Evolutionary conservation across 2,329 filamentous ascomycete species (phyloP), one percentile per base, ranked within the genome.

Genomic region (Pseudonectria buxi): DNA sequence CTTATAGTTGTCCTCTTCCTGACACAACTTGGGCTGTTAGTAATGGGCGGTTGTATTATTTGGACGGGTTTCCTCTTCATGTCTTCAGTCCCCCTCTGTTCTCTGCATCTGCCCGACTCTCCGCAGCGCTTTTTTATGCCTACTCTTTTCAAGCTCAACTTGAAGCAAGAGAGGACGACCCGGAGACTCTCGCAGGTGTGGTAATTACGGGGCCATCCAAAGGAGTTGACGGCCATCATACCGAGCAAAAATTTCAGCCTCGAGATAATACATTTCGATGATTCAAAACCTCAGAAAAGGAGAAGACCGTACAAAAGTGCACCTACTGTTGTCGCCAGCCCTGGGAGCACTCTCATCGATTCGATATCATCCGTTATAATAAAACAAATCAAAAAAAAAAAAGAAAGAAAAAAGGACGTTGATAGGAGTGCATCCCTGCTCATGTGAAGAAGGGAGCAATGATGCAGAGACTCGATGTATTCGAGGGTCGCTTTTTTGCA

Each of bases 191-290:
- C 34, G 38, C 41, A 34, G 31, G 36, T 41, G 30, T 39, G 39
- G 40, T 46, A 42, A 42, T 53, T 39, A 43, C 45, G 39, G 33
- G 47, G 40, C 37, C 37, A 42, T 43, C 34, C 37, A 45, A 39
- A 43, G 50, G 50, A 49, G 49, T 56, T 56, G 44, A 53, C 42
- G 54, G 54, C 45, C 51, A 22, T 22, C 18, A 54, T 54, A 59
- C 53, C 51, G 53, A 52, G 50, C 49, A 47, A 51, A 48, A 37
- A 34, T 38, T 50, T 54, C 52, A 58, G 53, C 49, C 48, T 53
- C 49, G 45, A 59, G 49, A 57, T 62, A 61, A 62, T 61, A 60
- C 50, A 59, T 46, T 49, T 57, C 53, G 49, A 60, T 59, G 56
- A 57, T 53, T 46, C 43, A 58, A 55, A 37, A 39, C 27, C 15